These are phyloP conservation scores for Beauveria rudraprayagi DNA, from an alignment of 2,329 filamentous ascomycete genomes.

Conservation along the genomic window DNA sequence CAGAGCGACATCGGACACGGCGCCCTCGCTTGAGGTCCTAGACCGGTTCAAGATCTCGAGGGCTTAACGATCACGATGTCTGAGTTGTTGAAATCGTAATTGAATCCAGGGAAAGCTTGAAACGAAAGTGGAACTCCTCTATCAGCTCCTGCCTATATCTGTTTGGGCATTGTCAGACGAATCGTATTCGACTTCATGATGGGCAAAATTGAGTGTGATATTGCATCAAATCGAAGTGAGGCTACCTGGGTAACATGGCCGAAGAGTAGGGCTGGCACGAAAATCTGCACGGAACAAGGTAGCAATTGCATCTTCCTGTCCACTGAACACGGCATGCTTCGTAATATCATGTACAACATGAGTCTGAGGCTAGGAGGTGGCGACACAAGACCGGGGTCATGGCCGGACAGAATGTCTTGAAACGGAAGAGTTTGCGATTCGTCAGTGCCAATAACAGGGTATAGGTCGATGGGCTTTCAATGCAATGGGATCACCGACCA, in stretches of 20 bases:
- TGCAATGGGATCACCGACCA: neutral
- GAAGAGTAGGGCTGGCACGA: neutral
- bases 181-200: neutral
- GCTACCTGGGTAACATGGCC: neutral
- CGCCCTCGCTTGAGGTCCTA: neutral
- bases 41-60: neutral
- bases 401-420: constrained; percentile 2
- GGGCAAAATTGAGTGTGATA: neutral
- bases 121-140: too few relatives aligned
- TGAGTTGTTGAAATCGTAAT: neutral
- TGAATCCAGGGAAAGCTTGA: too few relatives aligned
- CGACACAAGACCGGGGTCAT: neutral
- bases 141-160: neutral
- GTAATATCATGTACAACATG: neutral
- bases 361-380: neutral
- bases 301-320: neutral
- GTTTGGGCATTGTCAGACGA: too few relatives aligned
- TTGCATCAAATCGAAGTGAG: neutral
- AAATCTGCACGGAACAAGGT: neutral
- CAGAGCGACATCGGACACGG: neutral
- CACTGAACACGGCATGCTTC: neutral
- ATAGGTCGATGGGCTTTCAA: neutral
- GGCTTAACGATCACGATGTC: neutral
- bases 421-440: constrained; percentile 10
- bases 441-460: neutral